Base-by-base conservation (phyloP, 768 basidiomycete genomes). In the Dacryopinax primogenitus region DNA sequence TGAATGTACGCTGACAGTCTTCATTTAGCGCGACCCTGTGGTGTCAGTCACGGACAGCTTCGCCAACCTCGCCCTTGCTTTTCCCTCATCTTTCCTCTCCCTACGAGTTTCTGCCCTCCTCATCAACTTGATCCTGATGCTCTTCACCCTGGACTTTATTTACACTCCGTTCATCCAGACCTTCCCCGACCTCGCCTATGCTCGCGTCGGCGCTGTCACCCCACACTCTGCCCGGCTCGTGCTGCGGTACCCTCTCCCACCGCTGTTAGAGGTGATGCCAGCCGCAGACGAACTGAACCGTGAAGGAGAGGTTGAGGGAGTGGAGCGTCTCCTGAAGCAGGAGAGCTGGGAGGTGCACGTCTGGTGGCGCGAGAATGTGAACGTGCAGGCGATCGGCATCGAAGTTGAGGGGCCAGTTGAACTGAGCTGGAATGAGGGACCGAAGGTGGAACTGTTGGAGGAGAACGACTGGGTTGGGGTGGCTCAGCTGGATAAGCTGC, bases 161-260 rank as follows among this genome's bases (percentile, higher is more conserved):
- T 68, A 77, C 23, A 77, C 81, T 1, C 87, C 88, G 2, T 78
- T 82, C 69, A 71, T 84, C 64, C 82, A 84, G 70, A 70, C 81
- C 51, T 83, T 84, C 16, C 37, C 74, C 9, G 78, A 81, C 70
- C 80, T 88, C 66, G 74, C 77, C 13, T 91, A 86, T 73, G 82
- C 83, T 1, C 81, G 88, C 62, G 76, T 88, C 64, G 88, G 88
- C 16, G 86, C 86, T 1, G 80, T 90, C 65, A 82, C 84, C 68
- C 82, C 84, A 2, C 81, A 84, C 69, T 76, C 77, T 45, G 84
- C 77, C 66, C 89, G 87, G 72, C 77, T 90, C 44, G 74, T 80
- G 35, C 80, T 85, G 28, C 83, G 88, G 37, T 81, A 83, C 70
- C 86, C 87, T 0, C 69, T 72, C 9, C 62, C 65, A 64, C 9